Evolutionary conservation across 345 rosid genomes (phyloP).

Genomic region (Durio zibethinus): DNA sequence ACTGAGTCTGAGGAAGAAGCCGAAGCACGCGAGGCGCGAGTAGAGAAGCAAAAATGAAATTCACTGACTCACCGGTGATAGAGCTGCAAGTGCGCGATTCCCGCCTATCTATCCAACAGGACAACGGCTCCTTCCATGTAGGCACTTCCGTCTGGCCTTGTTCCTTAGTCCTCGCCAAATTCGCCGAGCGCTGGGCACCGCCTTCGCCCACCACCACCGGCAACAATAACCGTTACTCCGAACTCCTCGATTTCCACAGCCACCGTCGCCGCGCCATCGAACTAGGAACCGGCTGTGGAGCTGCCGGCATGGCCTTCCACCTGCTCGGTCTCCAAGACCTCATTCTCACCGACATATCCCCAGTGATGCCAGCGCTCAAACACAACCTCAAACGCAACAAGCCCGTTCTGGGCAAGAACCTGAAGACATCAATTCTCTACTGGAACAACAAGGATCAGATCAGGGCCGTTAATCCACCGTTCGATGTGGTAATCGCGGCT

Average conservation of each 20-base stretch:
- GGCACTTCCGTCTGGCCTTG: slow-evolving; percentile 96
- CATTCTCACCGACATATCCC: slow-evolving; percentile 76
- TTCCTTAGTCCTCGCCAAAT: slow-evolving; percentile 81
- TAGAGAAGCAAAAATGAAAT: slow-evolving; percentile 50
- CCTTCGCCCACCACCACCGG: not conserved
- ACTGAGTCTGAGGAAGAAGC: not conserved
- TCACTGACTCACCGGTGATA: slow-evolving; percentile 86
- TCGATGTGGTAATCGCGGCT: slow-evolving; percentile 75
- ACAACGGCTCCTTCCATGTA: slow-evolving; percentile 84
- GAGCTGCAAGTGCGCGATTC: slow-evolving; percentile 61
- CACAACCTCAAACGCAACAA: slow-evolving; percentile 93
- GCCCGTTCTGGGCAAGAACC: slow-evolving; percentile 49
- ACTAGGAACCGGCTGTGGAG: slow-evolving; percentile 87
- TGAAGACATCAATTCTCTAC: slow-evolving; percentile 53
- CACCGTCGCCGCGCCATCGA: slow-evolving; percentile 54
- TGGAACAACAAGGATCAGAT: slow-evolving; percentile 77
- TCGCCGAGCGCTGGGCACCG: slow-evolving; percentile 84
- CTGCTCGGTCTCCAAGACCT: slow-evolving; percentile 72
- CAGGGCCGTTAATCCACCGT: slow-evolving; percentile 60
- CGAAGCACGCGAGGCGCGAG: too few species aligned
- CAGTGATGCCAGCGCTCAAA: slow-evolving; percentile 90
- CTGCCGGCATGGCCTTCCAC: slow-evolving; percentile 76
- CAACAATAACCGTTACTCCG: slow-evolving; percentile 46
- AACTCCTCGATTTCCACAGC: slow-evolving; percentile 52
- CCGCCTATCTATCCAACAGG: slow-evolving; percentile 67